These are phyloP conservation scores for Artomyces pyxidatus DNA, from an alignment of 768 basidiomycete species.

Conservation along the genomic window DNA sequence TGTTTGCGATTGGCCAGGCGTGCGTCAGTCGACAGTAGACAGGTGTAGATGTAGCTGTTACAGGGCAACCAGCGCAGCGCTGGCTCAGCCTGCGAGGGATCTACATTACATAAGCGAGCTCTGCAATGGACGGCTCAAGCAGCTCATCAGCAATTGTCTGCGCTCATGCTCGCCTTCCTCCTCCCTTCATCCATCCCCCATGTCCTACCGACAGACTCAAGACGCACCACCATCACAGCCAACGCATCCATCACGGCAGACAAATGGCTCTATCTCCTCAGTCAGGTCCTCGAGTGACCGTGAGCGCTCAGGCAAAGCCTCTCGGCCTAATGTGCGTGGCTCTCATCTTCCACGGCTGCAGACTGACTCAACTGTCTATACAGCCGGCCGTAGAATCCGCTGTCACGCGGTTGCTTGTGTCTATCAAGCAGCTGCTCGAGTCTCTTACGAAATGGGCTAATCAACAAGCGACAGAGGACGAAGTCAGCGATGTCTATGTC, in stretches of 20 bases:
- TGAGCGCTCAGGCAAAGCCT: neutral
- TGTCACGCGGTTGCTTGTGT: conserved; percentile 86
- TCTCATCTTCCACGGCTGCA: neutral
- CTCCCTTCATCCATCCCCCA: no score
- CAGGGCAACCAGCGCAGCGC: no score
- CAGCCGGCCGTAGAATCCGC: conserved; percentile 83
- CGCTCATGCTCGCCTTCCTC: no score
- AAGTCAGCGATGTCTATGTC: conserved; percentile 97
- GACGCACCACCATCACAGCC: neutral
- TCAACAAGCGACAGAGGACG: conserved; percentile 56
- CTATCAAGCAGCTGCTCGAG: conserved; percentile 93
- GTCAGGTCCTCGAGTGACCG: neutral
- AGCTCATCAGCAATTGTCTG: no score
- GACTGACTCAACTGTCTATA: neutral
- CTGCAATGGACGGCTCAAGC: no score
- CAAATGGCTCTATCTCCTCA: neutral
- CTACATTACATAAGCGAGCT: no score
- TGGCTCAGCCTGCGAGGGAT: no score
- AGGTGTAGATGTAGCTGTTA: no score
- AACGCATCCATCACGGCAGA: neutral
- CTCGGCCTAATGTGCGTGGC: neutral
- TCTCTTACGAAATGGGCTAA: conserved; percentile 80
- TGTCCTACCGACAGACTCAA: no score
- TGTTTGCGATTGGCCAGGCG: no score
- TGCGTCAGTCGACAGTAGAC: no score